Evolutionary conservation across 805 yeast species (phyloP).

Genomic region (Wickerhamomyces alni): DNA sequence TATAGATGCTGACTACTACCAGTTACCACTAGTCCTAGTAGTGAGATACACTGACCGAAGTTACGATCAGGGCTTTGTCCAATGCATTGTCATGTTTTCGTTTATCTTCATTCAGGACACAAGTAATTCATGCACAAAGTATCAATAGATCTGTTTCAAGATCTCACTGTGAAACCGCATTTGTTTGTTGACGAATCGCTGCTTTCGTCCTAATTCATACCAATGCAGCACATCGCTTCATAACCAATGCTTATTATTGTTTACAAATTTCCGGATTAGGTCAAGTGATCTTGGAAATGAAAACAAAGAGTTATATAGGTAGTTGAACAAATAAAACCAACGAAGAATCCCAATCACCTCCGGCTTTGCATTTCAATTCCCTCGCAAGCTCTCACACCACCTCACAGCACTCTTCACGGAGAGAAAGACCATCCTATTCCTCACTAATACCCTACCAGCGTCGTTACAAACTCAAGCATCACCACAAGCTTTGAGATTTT

Average conservation of each 20-base stretch:
- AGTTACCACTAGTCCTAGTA: too few species aligned
- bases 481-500: not conserved
- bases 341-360: not conserved
- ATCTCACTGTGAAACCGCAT: not conserved
- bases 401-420: too few species aligned
- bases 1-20: too few species aligned
- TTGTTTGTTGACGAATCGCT: slow-evolving; percentile 6
- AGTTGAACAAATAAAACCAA: not conserved
- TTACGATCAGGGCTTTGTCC: too few species aligned
- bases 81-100: too few species aligned
- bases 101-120: not conserved
- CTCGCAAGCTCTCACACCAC: not conserved
- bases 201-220: not conserved
- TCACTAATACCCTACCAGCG: too few species aligned
- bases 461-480: too few species aligned
- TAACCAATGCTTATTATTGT: slow-evolving; percentile 15
- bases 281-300: slow-evolving; percentile 7
- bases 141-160: not conserved
- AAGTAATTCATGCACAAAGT: too few species aligned
- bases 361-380: not conserved
- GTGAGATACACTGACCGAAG: too few species aligned
- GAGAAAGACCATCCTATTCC: too few species aligned
- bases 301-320: slow-evolving; percentile 6
- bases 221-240: not conserved
- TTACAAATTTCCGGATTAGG: slow-evolving; percentile 21